Evolutionary conservation across 768 basidiomycete genomes (phyloP).

Genomic region (Lactifluus piperatus): DNA sequence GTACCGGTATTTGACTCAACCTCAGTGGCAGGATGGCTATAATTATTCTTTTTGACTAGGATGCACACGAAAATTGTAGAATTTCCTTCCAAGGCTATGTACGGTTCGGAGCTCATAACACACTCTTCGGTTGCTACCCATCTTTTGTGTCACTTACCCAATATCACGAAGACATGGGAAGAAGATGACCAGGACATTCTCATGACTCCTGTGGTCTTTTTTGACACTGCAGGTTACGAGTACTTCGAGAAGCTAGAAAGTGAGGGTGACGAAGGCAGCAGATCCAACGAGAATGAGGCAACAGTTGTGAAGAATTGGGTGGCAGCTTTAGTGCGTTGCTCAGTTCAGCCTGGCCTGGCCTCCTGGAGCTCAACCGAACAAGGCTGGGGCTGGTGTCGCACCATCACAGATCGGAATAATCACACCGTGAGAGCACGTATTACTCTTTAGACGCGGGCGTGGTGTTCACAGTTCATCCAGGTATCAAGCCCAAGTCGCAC

Average conservation of each 20-base stretch:
- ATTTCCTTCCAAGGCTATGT: conserved; percentile 81
- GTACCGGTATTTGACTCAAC: conserved; percentile 53
- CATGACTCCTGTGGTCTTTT: conserved; percentile 77
- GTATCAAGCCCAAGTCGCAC: conserved; percentile 90
- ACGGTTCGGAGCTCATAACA: conserved; percentile 59
- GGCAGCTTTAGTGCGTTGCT: conserved; percentile 54
- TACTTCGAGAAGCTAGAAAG: conserved; percentile 80
- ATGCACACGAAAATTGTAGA: conserved; percentile 84
- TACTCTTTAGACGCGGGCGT: background rate
- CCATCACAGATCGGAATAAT: conserved; percentile 78
- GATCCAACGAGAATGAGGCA: conserved; percentile 93
- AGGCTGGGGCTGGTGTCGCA: conserved; percentile 54
- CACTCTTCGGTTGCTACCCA: conserved; percentile 64
- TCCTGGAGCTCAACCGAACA: background rate
- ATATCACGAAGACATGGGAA: conserved; percentile 40
- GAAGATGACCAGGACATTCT: conserved; percentile 69
- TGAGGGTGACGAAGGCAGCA: conserved; percentile 81
- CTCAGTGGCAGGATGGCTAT: background rate
- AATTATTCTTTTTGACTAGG: conserved; percentile 30
- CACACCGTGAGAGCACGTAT: conserved; percentile 47
- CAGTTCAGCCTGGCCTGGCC: background rate
- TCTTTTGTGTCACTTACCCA: conserved; percentile 62
- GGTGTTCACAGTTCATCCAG: conserved; percentile 29
- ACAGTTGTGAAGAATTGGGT: conserved; percentile 79
- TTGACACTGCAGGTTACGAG: conserved; percentile 91